These are phyloP conservation scores for Kernera saxatilis DNA, from an alignment of 345 rosid species.

Conservation along the genomic window DNA sequence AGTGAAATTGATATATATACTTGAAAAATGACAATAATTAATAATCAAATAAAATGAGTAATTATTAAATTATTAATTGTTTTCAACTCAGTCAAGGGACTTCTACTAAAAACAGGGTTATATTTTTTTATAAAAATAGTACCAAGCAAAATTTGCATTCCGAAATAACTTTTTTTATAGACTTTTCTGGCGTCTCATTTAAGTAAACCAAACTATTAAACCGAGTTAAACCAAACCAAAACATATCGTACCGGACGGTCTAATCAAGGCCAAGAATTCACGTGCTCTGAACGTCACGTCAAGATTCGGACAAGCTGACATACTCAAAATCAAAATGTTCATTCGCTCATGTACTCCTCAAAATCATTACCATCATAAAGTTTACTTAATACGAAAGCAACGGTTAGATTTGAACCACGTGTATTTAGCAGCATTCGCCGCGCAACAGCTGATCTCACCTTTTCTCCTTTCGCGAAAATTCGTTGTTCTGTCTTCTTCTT, in stretches of 20 bases:
- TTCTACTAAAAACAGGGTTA: too few relatives aligned
- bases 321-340: not conserved
- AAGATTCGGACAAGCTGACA: not conserved
- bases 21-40: too few relatives aligned
- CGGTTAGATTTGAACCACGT: not conserved
- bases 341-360: not conserved
- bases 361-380: not conserved
- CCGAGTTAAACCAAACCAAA: not conserved
- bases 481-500: not conserved
- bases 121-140: too few relatives aligned
- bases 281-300: not conserved
- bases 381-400: not conserved
- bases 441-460: constrained; percentile 1
- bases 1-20: too few relatives aligned
- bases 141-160: too few relatives aligned
- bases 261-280: not conserved
- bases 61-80: too few relatives aligned
- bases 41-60: too few relatives aligned
- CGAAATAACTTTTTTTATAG: too few relatives aligned
- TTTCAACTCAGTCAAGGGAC: too few relatives aligned
- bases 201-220: not conserved
- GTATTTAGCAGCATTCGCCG: not conserved
- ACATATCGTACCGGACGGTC: not conserved
- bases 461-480: not conserved
- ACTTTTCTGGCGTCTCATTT: not conserved